Percentiles rank a stretch among this genome's conserved stretches.
phyloP scores from a whole-genome alignment of 1,284 basidiomycete species.

The Sparassis latifolia region DNA sequence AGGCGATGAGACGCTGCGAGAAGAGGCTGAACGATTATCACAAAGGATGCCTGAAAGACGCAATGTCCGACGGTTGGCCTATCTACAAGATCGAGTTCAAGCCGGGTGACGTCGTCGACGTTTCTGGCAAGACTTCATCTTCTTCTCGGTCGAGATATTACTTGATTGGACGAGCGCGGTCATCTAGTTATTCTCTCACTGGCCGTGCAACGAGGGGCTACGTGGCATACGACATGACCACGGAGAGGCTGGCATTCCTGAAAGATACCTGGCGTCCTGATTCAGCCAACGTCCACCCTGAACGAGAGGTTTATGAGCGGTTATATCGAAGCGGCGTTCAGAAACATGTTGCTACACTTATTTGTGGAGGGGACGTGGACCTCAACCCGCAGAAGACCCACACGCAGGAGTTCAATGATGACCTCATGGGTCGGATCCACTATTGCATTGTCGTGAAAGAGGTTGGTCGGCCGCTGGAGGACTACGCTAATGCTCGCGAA shows the following conservation, averaged over 20 bases:
- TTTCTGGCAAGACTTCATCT: neutral
- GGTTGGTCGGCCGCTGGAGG: slow-evolving; percentile 3
- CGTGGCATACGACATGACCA: neutral
- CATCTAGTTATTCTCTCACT: neutral
- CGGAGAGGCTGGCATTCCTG: neutral
- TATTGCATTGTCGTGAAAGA: slow-evolving; percentile 5
- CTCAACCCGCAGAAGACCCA: neutral
- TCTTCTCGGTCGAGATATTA: neutral
- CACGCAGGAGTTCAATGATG: neutral
- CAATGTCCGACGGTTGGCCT: neutral
- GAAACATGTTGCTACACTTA: slow-evolving; percentile 1
- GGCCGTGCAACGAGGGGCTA: slow-evolving; percentile 2
- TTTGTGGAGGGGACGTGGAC: slow-evolving; percentile 4
- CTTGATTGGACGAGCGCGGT: neutral
- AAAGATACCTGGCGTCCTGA: neutral
- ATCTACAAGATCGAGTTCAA: slow-evolving; percentile 1
- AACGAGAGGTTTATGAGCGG: neutral
- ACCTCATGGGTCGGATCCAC: neutral
- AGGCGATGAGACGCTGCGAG: neutral
- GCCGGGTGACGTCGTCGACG: neutral
- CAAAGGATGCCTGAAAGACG: neutral
- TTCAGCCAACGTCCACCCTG: neutral
- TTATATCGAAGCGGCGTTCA: neutral
- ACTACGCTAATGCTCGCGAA: neutral
- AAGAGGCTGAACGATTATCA: neutral